These are phyloP conservation scores for Ceriops tagal DNA, from an alignment of 345 rosid genomes.

Conservation along the genomic window DNA sequence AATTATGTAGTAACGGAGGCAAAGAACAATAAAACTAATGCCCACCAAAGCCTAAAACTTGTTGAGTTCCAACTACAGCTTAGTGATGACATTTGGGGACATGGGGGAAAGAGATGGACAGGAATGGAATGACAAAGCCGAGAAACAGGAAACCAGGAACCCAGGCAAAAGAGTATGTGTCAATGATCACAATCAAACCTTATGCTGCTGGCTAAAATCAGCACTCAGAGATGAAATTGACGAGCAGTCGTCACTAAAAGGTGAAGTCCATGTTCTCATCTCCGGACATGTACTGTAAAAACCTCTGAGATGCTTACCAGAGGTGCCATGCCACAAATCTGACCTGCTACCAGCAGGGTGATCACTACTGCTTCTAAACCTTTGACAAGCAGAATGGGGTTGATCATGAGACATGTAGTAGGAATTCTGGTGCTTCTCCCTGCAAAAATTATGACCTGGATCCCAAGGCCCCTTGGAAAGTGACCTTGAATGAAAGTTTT, in stretches of 20 bases:
- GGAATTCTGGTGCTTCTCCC: constrained; percentile 68
- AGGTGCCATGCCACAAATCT: constrained; percentile 34
- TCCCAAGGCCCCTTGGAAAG: constrained; percentile 43
- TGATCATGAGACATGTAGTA: constrained; percentile 55
- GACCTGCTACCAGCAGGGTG: constrained; percentile 41
- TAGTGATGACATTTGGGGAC: too few relatives aligned
- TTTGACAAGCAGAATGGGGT: constrained; percentile 36
- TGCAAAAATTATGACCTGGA: constrained; percentile 45
- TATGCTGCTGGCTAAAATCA: constrained; percentile 35
- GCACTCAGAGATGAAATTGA: constrained; percentile 34
- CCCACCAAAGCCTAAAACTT: background rate
- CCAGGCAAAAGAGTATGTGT: background rate
- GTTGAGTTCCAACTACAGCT: background rate
- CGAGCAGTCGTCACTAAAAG: constrained; percentile 26
- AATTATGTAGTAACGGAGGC: background rate
- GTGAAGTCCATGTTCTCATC: constrained; percentile 36
- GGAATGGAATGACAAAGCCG: constrained; percentile 8
- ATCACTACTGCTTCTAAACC: constrained; percentile 41
- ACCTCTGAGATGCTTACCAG: constrained; percentile 37
- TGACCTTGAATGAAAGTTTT: constrained; percentile 39
- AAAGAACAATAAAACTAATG: background rate
- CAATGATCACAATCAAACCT: constrained; percentile 34
- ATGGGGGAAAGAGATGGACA: too few relatives aligned
- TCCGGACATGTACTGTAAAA: constrained; percentile 47
- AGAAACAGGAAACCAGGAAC: constrained; percentile 2